Base-by-base conservation (phyloP, 1,284 basidiomycete species). In the Cryptococcus sp. region DNA sequence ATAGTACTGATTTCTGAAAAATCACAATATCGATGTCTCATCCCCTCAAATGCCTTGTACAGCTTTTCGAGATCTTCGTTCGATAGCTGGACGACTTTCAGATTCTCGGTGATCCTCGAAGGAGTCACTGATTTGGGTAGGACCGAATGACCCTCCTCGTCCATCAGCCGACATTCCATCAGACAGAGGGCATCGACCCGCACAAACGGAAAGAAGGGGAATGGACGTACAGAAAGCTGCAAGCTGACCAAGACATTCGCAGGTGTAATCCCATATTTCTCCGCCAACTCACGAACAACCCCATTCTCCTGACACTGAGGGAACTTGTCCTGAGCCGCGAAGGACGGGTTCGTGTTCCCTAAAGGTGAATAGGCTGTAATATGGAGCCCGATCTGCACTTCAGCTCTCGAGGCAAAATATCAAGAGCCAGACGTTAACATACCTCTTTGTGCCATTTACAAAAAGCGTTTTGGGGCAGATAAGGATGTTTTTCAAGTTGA, bases 361-460 rank as follows among this genome's bases (percentile, higher is more conserved):
- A 91, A 80, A 5, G 89, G 88, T 54, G 83, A 85, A 77, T 91
- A 92, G 0, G 88, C 87, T 7, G 87, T 87, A 51, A 90, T 73
- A 57, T 87, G 82, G 62, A 91, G 88, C 9, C 56, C 60, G 19
- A 54, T 55, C 50, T 54, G 19, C 24, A 13, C n/a, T 4, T 10
- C 10, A 28, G 16, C 4, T n/a, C 49, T 25, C 32, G 9, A n/a
- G n/a, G n/a, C 10, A 43, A 43, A 34, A 23, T 43, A 10, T 10
- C 41, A 23, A 43, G 10, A 10, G 41, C n/a, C 19, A 10, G 13
- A 43, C 22, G 10, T 11, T 10, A 18, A 23, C 47, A 22, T 7
- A 56, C 52, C 52, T 50, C 45, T 23, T 44, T 45, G 48, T 57
- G 55, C 24, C 39, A 85, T 75, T 83, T 76, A 48, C 87, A 69